Base-by-base conservation (phyloP, 1,139 yeast species). In the Candida sp. region DNA sequence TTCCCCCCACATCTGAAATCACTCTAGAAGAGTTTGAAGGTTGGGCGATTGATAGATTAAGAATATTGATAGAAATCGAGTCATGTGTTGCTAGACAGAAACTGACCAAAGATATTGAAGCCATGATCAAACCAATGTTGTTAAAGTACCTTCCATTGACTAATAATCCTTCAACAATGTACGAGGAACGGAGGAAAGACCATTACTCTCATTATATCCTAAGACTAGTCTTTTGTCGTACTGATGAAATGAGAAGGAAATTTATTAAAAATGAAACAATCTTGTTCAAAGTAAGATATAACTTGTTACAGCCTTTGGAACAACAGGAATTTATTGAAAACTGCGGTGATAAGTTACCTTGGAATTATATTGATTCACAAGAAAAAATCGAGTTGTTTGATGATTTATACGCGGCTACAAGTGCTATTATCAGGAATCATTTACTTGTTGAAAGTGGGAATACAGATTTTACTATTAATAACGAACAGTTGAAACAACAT, bases 21-120 rank as follows among this genome's bases (percentile, higher is more conserved):
- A 89, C 97, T 0, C 62, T 93, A 33, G 97, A 91, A 52, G 87
- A 93, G 58, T 95, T 93, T 62, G 99, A 93, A 64, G 75, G 75
- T 15, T 93, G 97, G 97, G 98, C 98, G 5, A 86, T 93, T 41
- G 98, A 93, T 57, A 72, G 99, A 49, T 74, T 93, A 50, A 82
- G 84, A 57, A 81, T 93, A 7, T 73, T 95, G 47, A 79, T 89
- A 46, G 97, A 90, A 60, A 84, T 93, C 41, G 97, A 91, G 57
- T 79, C 90, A 5, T 81, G 86, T 52, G 61, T 75, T 40, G 81
- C 86, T 32, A 74, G 95, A 49, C 82, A 84, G 49, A 82, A 83
- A 56, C 64, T 78, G 1, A 61, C 76, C 40, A 78, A 77, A 49
- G 97, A 90, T 45, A 78, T 81, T 38, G 93, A 86, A 53, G 59